phyloP scores from a whole-genome alignment of 139 green algal genomes.

The Ettlia oleoabundans region DNA sequence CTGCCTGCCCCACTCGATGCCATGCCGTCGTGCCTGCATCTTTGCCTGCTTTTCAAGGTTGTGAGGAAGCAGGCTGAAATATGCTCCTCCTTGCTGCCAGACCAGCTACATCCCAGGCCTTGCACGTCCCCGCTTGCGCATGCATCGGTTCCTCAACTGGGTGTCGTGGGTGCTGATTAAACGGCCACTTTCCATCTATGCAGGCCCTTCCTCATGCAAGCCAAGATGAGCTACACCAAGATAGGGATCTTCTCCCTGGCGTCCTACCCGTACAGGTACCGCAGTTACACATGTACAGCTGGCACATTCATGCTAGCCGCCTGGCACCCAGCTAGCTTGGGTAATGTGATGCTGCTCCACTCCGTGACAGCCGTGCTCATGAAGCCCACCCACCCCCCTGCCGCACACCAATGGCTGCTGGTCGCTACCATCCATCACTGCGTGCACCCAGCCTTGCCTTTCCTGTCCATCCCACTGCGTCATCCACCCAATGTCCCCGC shows the following conservation, averaged over 20 bases:
- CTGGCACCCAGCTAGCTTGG: background rate
- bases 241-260: constrained; percentile 89
- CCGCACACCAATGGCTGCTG: too few relatives aligned
- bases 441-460: background rate
- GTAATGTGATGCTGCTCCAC: background rate
- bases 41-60: too few relatives aligned
- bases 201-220: constrained; percentile 90
- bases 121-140: background rate
- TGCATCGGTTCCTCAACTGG: background rate
- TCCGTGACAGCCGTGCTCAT: too few relatives aligned
- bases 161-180: too few relatives aligned
- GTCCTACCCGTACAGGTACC: constrained; percentile 83
- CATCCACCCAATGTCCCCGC: background rate
- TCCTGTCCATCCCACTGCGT: background rate
- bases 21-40: too few relatives aligned
- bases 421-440: background rate
- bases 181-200: too few relatives aligned
- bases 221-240: constrained; percentile 76
- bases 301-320: background rate
- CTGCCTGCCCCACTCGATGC: too few relatives aligned
- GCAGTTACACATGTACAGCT: background rate
- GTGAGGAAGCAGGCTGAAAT: too few relatives aligned
- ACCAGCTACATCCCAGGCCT: too few relatives aligned
- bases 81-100: too few relatives aligned
- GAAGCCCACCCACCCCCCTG: too few relatives aligned